Conservation (phyloP, 2,329 filamentous ascomycete species). For the Colletotrichum shisoi region DNA sequence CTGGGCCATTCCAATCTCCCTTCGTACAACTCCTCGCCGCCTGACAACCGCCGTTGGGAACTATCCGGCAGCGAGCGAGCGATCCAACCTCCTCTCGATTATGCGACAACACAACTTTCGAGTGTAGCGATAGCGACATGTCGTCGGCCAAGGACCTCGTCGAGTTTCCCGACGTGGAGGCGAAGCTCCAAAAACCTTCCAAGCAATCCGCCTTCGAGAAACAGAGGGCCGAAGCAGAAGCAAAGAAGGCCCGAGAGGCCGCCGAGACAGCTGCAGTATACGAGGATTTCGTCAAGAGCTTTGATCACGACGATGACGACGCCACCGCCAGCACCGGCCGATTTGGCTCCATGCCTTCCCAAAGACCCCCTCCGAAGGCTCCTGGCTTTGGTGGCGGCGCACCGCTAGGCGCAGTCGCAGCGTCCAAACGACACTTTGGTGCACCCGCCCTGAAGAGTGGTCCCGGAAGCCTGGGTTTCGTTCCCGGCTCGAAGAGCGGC, state of each 20-base stretch:
- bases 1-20: neutral
- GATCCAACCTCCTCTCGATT: neutral
- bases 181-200: slow-evolving; percentile 79
- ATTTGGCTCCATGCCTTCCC: slow-evolving; percentile 30
- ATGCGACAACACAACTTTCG: slow-evolving; percentile 19
- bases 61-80: neutral
- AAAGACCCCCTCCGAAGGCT: slow-evolving; percentile 20
- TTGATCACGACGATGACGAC: slow-evolving; percentile 68
- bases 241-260: slow-evolving; percentile 82
- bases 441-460: slow-evolving; percentile 65
- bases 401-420: slow-evolving; percentile 42
- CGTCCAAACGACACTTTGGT: slow-evolving; percentile 71
- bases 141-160: slow-evolving; percentile 58
- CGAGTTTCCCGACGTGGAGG: slow-evolving; percentile 75
- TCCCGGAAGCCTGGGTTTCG: slow-evolving; percentile 68
- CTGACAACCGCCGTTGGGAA: neutral
- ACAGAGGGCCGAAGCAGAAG: slow-evolving; percentile 87
- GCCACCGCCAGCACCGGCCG: slow-evolving; percentile 48
- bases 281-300: slow-evolving; percentile 85
- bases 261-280: slow-evolving; percentile 88
- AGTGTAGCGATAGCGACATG: slow-evolving; percentile 48
- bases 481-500: slow-evolving; percentile 64
- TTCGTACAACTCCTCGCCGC: neutral
- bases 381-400: slow-evolving; percentile 44
- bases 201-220: slow-evolving; percentile 90